Evolutionary conservation across 495 filamentous ascomycete genomes (phyloP).

Genomic region (Pseudoneurospora amorphoporcata): DNA sequence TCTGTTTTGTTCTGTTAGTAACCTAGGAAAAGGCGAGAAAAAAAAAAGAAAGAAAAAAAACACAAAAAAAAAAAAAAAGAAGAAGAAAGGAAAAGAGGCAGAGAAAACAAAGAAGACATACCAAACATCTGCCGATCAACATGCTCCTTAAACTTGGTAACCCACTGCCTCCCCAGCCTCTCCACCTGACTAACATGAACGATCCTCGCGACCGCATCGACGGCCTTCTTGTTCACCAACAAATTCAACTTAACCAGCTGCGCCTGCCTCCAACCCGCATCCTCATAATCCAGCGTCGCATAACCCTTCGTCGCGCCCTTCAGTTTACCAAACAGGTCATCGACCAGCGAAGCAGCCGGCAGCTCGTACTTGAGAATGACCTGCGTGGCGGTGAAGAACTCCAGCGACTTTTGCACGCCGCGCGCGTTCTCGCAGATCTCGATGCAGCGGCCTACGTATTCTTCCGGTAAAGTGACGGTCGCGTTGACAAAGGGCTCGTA

Average conservation of each 20-base stretch:
- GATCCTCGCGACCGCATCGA: constrained; percentile 88
- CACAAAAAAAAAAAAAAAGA: neutral
- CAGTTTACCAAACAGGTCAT: constrained; percentile 95
- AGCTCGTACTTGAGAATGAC: constrained; percentile 92
- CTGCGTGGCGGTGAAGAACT: constrained; percentile 88
- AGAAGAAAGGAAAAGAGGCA: neutral
- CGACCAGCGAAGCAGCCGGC: constrained; percentile 78
- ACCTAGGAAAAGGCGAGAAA: neutral
- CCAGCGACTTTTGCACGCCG: constrained; percentile 72
- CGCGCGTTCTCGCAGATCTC: constrained; percentile 89
- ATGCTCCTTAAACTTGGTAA: constrained; percentile 93
- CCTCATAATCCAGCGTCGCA: constrained; percentile 88
- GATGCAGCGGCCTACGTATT: constrained; percentile 88
- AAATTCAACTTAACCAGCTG: constrained; percentile 84
- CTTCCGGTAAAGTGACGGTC: constrained; percentile 86
- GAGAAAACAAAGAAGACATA: constrained; percentile 5
- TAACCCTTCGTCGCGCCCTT: constrained; percentile 71
- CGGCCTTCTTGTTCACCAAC: constrained; percentile 81
- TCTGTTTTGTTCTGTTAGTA: constrained; percentile 34
- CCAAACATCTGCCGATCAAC: constrained; percentile 87
- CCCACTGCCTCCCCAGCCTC: constrained; percentile 73
- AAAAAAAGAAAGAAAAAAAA: neutral
- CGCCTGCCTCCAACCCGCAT: constrained; percentile 73
- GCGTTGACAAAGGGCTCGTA: constrained; percentile 81
- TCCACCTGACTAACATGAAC: constrained; percentile 72